These are phyloP conservation scores for Fusarium gaditjirri DNA, from an alignment of 2,329 filamentous ascomycete genomes.

Conservation along the genomic window DNA sequence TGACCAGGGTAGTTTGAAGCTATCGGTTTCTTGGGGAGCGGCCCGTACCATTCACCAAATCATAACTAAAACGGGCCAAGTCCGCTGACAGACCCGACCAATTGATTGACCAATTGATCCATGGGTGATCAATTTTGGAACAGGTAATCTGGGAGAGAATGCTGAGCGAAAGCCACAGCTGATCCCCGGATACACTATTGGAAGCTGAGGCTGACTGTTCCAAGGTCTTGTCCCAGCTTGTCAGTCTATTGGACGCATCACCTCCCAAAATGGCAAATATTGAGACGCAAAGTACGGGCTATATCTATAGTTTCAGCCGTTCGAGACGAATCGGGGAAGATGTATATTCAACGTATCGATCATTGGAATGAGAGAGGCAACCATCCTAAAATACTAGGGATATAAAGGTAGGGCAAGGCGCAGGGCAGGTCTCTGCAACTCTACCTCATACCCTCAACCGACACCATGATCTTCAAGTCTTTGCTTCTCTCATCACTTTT, in stretches of 20 bases:
- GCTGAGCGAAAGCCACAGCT: neutral
- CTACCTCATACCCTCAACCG: neutral
- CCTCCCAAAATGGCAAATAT: neutral
- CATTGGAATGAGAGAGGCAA: neutral
- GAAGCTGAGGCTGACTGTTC: neutral
- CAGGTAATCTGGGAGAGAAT: neutral
- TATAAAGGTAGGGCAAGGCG: neutral
- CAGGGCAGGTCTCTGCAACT: accelerated
- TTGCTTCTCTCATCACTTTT: slow-evolving; percentile 13
- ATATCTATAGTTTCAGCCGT: neutral
- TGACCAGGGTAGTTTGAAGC: neutral
- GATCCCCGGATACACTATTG: neutral
- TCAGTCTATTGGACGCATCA: neutral
- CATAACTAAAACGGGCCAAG: neutral
- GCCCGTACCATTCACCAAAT: neutral
- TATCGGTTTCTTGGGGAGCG: neutral
- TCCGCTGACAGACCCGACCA: neutral
- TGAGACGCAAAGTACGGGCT: neutral
- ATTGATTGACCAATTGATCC: neutral
- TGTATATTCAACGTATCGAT: neutral
- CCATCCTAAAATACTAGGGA: accelerated
- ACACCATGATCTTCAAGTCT: slow-evolving; percentile 5
- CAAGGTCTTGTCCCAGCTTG: neutral
- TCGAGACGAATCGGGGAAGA: neutral
- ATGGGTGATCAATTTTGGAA: neutral